Conservation (phyloP, 2,329 filamentous ascomycete species). For the Capronia coronata region DNA sequence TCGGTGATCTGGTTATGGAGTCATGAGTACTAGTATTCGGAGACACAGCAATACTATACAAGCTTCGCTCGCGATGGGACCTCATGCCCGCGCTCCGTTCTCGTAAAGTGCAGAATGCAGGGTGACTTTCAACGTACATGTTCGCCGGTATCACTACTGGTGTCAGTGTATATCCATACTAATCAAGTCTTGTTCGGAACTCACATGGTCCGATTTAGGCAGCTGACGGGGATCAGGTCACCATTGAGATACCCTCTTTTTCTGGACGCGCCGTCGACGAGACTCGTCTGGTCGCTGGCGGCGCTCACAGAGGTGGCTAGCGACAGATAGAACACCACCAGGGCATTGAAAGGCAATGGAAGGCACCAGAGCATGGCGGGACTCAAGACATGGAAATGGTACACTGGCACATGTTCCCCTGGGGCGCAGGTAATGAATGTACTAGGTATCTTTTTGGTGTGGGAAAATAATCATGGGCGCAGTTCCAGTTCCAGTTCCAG, state of each 20-base stretch:
- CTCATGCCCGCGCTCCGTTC: no score
- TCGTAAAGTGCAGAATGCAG: no score
- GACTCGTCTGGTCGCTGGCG: slow-evolving; percentile 10
- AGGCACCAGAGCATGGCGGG: slow-evolving; percentile 12
- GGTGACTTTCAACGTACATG: slow-evolving; percentile 46
- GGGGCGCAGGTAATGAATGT: no score
- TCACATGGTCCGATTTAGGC: slow-evolving; percentile 67
- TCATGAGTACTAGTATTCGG: slow-evolving; percentile 5
- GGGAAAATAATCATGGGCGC: not conserved
- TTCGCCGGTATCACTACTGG: slow-evolving; percentile 71
- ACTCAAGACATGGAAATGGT: slow-evolving; percentile 3
- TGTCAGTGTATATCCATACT: slow-evolving; percentile 1
- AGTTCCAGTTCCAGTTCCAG: not conserved
- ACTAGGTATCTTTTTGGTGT: no score
- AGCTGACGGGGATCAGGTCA: slow-evolving; percentile 62
- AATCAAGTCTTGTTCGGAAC: slow-evolving; percentile 28
- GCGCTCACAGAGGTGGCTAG: slow-evolving; percentile 23
- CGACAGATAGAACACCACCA: slow-evolving; percentile 24
- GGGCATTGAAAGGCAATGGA: slow-evolving; percentile 14
- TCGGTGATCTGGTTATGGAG: slow-evolving; percentile 59
- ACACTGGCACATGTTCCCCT: not conserved
- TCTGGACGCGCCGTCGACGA: slow-evolving; percentile 3
- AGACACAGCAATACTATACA: not conserved
- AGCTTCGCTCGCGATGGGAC: no score
- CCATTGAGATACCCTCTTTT: slow-evolving; percentile 44